A percentile compares a stretch with the other conserved stretches of the same genome.
phyloP scores from a whole-genome alignment of 2,329 filamentous ascomycete genomes.

The Fusarium avenaceum region DNA sequence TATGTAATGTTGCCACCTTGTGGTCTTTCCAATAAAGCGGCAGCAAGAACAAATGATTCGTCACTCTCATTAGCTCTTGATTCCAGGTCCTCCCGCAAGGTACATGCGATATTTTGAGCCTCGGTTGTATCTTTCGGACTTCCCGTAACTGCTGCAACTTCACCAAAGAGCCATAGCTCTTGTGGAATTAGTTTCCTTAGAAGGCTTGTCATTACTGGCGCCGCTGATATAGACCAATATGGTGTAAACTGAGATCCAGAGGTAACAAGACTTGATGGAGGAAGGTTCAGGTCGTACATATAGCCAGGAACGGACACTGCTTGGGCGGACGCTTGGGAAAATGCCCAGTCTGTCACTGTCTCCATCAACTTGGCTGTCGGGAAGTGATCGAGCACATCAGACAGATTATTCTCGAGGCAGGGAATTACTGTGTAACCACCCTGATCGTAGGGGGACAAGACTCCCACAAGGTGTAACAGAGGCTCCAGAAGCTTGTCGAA shows the following conservation, averaged over 20 bases:
- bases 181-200: neutral
- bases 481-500: neutral
- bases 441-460: neutral
- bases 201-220: neutral
- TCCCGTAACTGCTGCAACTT: neutral
- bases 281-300: neutral
- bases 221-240: neutral
- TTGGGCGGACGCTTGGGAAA: neutral
- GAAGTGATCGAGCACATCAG: neutral
- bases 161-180: neutral
- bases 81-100: neutral
- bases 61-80: neutral
- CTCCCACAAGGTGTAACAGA: neutral
- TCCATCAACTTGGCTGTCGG: neutral
- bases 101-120: neutral
- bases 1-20: neutral
- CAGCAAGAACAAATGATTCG: neutral
- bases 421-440: neutral
- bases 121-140: neutral
- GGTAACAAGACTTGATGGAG: neutral
- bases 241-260: neutral
- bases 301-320: neutral
- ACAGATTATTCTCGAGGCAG: neutral
- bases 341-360: accelerated
- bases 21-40: neutral